These are phyloP conservation scores for Prunus fruticosa DNA, from an alignment of 306 rosid species.

Conservation along the genomic window DNA sequence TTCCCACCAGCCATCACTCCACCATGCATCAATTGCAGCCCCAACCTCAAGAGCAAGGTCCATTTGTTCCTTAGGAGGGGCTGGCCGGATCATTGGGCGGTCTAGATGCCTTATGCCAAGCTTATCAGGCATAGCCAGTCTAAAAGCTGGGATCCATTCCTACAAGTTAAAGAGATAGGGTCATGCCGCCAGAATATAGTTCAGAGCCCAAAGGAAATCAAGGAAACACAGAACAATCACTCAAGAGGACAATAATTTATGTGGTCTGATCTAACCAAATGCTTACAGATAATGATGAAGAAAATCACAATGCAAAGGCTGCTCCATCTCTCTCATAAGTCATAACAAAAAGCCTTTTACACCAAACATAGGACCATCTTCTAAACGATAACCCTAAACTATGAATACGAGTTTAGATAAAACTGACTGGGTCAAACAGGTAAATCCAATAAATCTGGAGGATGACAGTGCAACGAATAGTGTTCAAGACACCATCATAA, in stretches of 20 bases:
- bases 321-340: background rate
- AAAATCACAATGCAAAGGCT: background rate
- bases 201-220: conserved; percentile 6
- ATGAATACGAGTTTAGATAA: background rate
- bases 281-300: background rate
- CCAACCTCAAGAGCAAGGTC: conserved; percentile 57
- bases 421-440: background rate
- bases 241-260: background rate
- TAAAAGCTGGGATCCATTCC: conserved; percentile 91
- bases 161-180: conserved; percentile 34
- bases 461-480: background rate
- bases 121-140: conserved; percentile 80
- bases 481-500: conserved; percentile 2
- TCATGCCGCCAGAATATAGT: background rate
- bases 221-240: background rate
- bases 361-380: background rate
- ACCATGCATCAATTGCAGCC: conserved; percentile 90
- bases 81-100: conserved; percentile 75
- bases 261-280: background rate
- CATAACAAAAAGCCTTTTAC: background rate
- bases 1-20: conserved; percentile 99
- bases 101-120: conserved; percentile 77
- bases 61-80: conserved; percentile 50
- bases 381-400: background rate
- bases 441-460: background rate